Conservation (phyloP, 495 filamentous ascomycete species). For the Neurospora sp. region DNA sequence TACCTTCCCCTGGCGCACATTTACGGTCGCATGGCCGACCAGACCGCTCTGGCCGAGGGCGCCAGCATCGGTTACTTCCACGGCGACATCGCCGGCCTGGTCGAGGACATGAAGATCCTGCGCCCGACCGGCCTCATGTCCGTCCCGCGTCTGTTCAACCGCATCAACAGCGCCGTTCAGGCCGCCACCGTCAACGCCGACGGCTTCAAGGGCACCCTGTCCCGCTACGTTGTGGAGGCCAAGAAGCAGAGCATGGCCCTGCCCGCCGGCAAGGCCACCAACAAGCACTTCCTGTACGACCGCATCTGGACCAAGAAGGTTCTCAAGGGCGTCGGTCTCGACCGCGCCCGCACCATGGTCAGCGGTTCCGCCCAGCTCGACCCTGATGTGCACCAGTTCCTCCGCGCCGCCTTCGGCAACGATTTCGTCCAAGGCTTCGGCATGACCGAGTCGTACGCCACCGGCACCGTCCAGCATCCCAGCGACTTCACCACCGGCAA, state of each 20-base stretch:
- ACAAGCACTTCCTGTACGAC: slow-evolving; percentile 81
- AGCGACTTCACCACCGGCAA: slow-evolving; percentile 70
- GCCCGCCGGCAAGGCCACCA: slow-evolving; percentile 57
- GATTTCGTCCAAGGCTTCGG: slow-evolving; percentile 86
- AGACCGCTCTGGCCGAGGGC: slow-evolving; percentile 61
- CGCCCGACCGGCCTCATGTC: slow-evolving; percentile 76
- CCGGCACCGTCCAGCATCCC: slow-evolving; percentile 54
- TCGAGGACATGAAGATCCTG: slow-evolving; percentile 85
- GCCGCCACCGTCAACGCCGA: slow-evolving; percentile 65
- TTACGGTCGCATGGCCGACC: slow-evolving; percentile 75
- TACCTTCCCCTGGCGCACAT: slow-evolving; percentile 96
- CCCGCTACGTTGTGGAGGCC: slow-evolving; percentile 63
- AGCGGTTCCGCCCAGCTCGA: slow-evolving; percentile 88
- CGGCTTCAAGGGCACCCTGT: slow-evolving; percentile 75
- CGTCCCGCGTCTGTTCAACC: slow-evolving; percentile 86
- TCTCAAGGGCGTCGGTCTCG: slow-evolving; percentile 66
- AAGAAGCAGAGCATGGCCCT: slow-evolving; percentile 74
- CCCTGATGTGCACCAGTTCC: slow-evolving; percentile 76
- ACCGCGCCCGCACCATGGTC: slow-evolving; percentile 63
- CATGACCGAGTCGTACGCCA: slow-evolving; percentile 89
- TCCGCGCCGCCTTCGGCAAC: slow-evolving; percentile 72
- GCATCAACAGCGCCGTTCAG: slow-evolving; percentile 75
- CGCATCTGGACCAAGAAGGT: slow-evolving; percentile 91
- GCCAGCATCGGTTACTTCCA: slow-evolving; percentile 87
- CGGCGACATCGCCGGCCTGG: slow-evolving; percentile 74